These are phyloP conservation scores for Penicillium psychrosexuale DNA, from an alignment of 2,329 filamentous ascomycete species.

Conservation along the genomic window DNA sequence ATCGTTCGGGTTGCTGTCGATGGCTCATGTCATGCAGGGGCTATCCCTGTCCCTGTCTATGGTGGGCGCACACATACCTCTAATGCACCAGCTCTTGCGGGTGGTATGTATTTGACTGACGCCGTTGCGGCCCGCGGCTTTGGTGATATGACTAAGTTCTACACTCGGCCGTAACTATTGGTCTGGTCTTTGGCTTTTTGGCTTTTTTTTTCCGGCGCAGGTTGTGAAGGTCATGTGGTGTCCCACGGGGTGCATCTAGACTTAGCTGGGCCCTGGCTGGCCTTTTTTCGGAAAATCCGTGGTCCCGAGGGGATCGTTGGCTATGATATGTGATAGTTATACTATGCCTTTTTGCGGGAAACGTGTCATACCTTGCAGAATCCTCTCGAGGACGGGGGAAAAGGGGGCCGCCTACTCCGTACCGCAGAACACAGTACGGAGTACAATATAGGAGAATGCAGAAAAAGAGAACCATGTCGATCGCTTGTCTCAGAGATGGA, in stretches of 20 bases:
- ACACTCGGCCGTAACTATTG: background rate
- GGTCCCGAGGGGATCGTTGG: background rate
- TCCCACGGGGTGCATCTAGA: background rate
- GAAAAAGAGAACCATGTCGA: slow-evolving; percentile 1
- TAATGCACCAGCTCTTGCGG: background rate
- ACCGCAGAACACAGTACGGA: too few relatives aligned
- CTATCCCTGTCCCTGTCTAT: background rate
- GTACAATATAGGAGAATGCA: background rate
- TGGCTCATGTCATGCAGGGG: background rate
- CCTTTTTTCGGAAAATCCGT: background rate
- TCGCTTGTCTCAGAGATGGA: slow-evolving; percentile 7
- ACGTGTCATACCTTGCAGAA: background rate
- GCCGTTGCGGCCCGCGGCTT: background rate
- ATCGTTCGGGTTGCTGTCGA: background rate
- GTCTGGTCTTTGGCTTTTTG: background rate
- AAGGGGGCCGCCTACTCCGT: background rate
- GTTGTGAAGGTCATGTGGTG: slow-evolving; percentile 7
- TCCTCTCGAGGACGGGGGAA: background rate
- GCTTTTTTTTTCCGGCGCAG: background rate
- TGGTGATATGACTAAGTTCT: background rate
- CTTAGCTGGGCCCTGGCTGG: background rate
- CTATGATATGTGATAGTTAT: background rate
- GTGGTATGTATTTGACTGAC: background rate
- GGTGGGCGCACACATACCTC: background rate
- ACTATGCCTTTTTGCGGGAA: background rate